Base-by-base conservation (phyloP, 106 monocot species). In the Dendrobium catenatum region DNA sequence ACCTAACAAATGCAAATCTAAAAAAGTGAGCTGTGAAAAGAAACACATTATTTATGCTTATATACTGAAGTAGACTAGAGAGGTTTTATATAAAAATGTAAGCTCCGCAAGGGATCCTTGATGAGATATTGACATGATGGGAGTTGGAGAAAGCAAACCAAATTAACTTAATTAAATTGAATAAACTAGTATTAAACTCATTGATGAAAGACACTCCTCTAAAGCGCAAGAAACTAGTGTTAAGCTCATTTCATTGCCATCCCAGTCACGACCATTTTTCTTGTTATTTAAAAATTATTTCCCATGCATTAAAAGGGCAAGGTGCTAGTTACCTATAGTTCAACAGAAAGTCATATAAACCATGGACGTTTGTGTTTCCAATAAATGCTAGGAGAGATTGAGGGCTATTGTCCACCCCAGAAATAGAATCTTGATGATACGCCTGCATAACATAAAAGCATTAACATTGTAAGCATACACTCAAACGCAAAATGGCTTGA, bases 331-430 rank as follows among this genome's bases (percentile, higher is more conserved):
- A 93, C 98, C 95, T 95, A 82, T 95, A 85, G 87, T 98, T 98
- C 74, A 98, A 83, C 74, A 98, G 72, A 79, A 98, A 88, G 31
- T 98, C 98, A 82, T 91, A 98, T 75, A 98, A 83, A 18, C 84
- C 78, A 86, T 98, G 98, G 37, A 87, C 92, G 68, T 67, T 88
- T 33, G 76, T 75, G 73, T 93, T 95, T 82, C 95, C 98, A 77
- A 80, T 84, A 81, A 98, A 93, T 42, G 89, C 81, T 37, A 98
- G 87, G 16, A 98, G 86, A 42, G 98, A 98, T 55, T 93, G 82
- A 26, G 92, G 86, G 33, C 78, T 95, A 61, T 91, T 88, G 76
- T 98, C 95, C 8, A 95, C 84, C 33, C 88, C 89, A 80, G 83
- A 85, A 19, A 86, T 81, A 83, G 88, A 84, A 82, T 98, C 91